Evolutionary conservation across 331 rosid species (phyloP).

Genomic region (Quercus tomentella): DNA sequence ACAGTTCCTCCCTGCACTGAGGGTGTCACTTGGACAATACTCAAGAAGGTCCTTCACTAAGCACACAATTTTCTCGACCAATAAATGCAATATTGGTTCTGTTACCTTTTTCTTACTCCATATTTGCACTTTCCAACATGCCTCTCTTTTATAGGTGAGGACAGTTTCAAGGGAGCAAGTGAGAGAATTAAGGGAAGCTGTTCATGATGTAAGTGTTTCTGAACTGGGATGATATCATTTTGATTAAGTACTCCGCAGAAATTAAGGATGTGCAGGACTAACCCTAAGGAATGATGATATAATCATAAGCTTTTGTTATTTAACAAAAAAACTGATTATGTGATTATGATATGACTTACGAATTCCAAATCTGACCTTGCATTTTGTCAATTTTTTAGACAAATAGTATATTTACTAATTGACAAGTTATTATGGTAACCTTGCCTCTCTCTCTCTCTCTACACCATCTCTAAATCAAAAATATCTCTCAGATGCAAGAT

Average conservation of each 20-base stretch:
- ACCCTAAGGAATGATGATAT: not conserved
- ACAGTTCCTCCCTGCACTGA: slow-evolving; percentile 81
- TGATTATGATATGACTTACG: too few species aligned
- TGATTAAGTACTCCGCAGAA: not conserved
- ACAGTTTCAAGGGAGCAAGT: slow-evolving; percentile 67
- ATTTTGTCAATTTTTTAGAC: too few species aligned
- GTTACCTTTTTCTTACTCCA: not conserved
- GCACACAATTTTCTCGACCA: not conserved
- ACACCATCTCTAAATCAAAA: too few species aligned
- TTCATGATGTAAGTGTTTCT: slow-evolving; percentile 48
- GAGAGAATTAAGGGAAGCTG: slow-evolving; percentile 40
- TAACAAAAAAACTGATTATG: too few species aligned
- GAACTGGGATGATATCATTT: not conserved
- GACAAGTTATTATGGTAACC: too few species aligned
- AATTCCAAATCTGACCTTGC: too few species aligned
- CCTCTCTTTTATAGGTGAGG: slow-evolving; percentile 45
- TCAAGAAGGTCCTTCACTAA: slow-evolving; percentile 46
- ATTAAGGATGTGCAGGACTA: not conserved
- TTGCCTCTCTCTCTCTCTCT: too few species aligned
- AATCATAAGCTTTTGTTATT: too few species aligned
- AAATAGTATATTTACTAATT: too few species aligned
- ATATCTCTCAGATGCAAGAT: too few species aligned
- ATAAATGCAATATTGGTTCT: not conserved
- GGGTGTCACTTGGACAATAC: slow-evolving; percentile 72
- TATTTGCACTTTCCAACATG: not conserved